Evolutionary conservation across 2,329 filamentous ascomycete genomes (phyloP), one percentile per base, ranked within the genome.

Genomic region (Colletotrichum navitas): DNA sequence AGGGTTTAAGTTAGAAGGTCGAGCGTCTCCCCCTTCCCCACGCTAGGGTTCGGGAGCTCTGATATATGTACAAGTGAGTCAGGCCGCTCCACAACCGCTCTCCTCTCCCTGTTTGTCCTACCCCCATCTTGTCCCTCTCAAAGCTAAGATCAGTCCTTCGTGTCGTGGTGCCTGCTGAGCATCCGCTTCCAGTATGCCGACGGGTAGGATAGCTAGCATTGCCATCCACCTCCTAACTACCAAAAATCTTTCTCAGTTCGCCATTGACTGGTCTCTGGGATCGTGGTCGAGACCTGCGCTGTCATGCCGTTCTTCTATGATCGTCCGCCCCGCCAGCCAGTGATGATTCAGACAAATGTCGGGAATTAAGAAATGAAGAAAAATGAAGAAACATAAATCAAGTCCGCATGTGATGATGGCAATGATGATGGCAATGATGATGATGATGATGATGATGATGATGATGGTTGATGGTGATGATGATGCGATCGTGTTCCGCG

Each of bases 61-160:
- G 64, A 71, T 59, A 55, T 71, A 71, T 71, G 64, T 71, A 71
- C 68, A 71, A 52, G 41, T 54, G 64, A 63, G 68, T 54, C 68
- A 68, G 43, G 43, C 45, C 52, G 68, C 64, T 63, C 58, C 51
- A 47, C 36, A 64, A 68, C 58, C 36, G 51, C 39, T 63, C 64
- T 58, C 45, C 52, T 63, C 58, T n/a, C 64, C 58, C 58, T 59
- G n/a, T 59, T 54, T 47, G 39, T 54, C 59, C 18, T 67, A 39
- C 26, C 64, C 59, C 51, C 55, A 12, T 54, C 12, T 47, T 12
- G 5, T 24, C 21, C 18, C 8, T 10, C 32, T 41, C 43, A 59
- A 43, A 39, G 64, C 29, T 24, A 21, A 39, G 64, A n/a, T 24
- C 14, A 29, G 41, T 24, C 21, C 32, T 41, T 52, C 68, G 36